These are phyloP conservation scores for Aristolochia fimbriata DNA, from an alignment of 164 flowering plant genomes.

Conservation along the genomic window DNA sequence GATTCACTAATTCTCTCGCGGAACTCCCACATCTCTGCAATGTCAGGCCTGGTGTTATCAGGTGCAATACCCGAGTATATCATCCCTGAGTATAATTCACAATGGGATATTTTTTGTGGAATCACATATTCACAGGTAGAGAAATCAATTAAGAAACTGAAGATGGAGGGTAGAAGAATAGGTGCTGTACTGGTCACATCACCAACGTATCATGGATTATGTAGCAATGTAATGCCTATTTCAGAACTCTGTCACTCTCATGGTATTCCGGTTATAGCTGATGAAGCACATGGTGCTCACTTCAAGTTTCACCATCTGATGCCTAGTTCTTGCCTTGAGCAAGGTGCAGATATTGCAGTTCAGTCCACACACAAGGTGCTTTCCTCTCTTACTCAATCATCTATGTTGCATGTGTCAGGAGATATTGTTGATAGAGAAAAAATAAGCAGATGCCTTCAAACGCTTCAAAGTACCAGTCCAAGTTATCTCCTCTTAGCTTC, in stretches of 20 bases:
- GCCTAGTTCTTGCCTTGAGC: conserved; percentile 39
- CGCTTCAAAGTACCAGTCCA: conserved; percentile 52
- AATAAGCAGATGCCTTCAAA: conserved; percentile 37
- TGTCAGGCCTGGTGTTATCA: conserved; percentile 43
- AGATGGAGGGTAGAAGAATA: conserved; percentile 25
- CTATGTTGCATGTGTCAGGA: conserved; percentile 48
- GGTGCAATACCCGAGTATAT: conserved; percentile 40
- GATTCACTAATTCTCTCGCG: conserved; percentile 36
- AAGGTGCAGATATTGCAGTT: conserved; percentile 42
- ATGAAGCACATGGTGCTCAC: conserved; percentile 58
- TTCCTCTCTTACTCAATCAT: conserved; percentile 45
- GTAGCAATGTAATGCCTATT: conserved; percentile 30
- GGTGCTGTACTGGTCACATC: conserved; percentile 42
- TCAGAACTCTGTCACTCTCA: conserved; percentile 26
- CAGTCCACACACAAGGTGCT: conserved; percentile 56
- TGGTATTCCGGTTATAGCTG: conserved; percentile 41
- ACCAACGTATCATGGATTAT: conserved; percentile 47
- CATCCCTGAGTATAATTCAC: conserved; percentile 31
- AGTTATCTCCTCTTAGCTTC: conserved; percentile 43
- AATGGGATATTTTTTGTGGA: conserved; percentile 40
- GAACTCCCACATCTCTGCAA: conserved; percentile 41
- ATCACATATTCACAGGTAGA: conserved; percentile 33
- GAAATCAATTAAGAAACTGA: conserved; percentile 30
- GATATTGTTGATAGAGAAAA: conserved; percentile 34
- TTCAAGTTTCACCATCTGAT: conserved; percentile 36